Evolutionary conservation across 2,329 filamentous ascomycete species (phyloP).

Genomic region (Diplodia sapinea): DNA sequence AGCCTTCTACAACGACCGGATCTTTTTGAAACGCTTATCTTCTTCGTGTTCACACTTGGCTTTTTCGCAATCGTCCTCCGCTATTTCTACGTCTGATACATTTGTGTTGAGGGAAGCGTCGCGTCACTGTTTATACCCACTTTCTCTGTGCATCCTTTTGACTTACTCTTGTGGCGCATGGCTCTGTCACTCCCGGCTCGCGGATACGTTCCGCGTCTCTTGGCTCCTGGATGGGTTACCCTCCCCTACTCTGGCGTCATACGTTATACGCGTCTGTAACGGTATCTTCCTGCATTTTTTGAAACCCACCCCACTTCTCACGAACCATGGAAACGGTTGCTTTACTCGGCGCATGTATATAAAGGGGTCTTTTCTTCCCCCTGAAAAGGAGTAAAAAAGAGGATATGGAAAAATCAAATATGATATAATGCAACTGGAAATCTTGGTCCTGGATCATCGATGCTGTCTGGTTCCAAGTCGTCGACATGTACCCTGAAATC

Average conservation of each 20-base stretch:
- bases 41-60: background rate
- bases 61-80: background rate
- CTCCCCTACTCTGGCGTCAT: background rate
- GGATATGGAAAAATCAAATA: background rate
- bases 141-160: background rate
- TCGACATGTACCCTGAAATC: no score
- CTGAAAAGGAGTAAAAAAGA: constrained; percentile 3
- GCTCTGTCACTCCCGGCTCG: background rate
- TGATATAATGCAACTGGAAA: background rate
- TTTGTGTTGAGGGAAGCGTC: background rate
- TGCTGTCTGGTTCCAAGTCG: background rate
- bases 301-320: background rate
- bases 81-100: background rate
- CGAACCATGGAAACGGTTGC: background rate
- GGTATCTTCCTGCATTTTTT: background rate
- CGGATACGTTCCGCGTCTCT: background rate
- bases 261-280: background rate
- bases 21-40: background rate
- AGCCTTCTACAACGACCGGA: background rate
- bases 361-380: background rate
- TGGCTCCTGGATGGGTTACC: background rate
- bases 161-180: background rate
- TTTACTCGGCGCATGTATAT: background rate
- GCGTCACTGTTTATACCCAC: constrained; percentile 15
- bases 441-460: background rate